A percentile compares a stretch with the other conserved stretches of the same genome.
phyloP scores from a whole-genome alignment of 2,329 filamentous ascomycete genomes.

The Hymenoscyphus fructigenus region DNA sequence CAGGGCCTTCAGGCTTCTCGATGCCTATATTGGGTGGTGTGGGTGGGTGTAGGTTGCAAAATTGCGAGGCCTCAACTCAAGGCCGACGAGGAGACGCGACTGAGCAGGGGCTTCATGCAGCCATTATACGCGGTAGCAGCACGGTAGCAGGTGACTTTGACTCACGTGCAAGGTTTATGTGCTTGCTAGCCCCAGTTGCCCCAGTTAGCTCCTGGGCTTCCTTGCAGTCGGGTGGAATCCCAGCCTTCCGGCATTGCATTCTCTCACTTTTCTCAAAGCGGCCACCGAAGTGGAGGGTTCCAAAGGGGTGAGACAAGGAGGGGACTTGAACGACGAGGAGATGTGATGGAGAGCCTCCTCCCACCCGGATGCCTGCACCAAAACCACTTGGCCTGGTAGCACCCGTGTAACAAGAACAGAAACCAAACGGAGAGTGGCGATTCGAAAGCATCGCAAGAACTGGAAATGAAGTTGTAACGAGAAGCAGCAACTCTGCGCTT shows the following conservation, averaged over 20 bases:
- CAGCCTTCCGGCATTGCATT: constrained; percentile 14
- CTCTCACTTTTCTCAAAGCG: constrained; percentile 7
- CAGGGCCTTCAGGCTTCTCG: constrained; percentile 12
- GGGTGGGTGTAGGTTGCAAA: constrained; percentile 10
- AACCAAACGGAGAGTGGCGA: not conserved
- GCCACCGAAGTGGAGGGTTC: constrained; percentile 12
- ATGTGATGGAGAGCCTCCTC: constrained; percentile 6
- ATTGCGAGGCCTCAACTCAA: constrained; percentile 17
- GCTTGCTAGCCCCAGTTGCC: not conserved
- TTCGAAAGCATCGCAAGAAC: not conserved
- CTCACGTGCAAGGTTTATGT: constrained; percentile 18
- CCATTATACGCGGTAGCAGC: constrained; percentile 19
- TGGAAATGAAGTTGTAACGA: not conserved
- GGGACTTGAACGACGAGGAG: not conserved
- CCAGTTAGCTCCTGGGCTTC: not conserved
- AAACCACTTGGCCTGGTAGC: not conserved
- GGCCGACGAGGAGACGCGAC: constrained; percentile 22
- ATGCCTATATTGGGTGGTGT: constrained; percentile 15
- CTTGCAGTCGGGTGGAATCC: constrained; percentile 4
- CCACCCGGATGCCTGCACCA: not conserved
- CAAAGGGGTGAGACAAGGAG: not conserved
- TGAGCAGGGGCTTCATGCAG: constrained; percentile 7
- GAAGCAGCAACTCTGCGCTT: not conserved
- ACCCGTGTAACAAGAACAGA: constrained; percentile 2
- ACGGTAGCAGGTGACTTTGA: constrained; percentile 22